A percentile compares a stretch with the other conserved stretches of the same genome.
These are phyloP conservation scores for Aureobasidium uvarum DNA, from an alignment of 2,329 filamentous ascomycete species.

Conservation along the genomic window DNA sequence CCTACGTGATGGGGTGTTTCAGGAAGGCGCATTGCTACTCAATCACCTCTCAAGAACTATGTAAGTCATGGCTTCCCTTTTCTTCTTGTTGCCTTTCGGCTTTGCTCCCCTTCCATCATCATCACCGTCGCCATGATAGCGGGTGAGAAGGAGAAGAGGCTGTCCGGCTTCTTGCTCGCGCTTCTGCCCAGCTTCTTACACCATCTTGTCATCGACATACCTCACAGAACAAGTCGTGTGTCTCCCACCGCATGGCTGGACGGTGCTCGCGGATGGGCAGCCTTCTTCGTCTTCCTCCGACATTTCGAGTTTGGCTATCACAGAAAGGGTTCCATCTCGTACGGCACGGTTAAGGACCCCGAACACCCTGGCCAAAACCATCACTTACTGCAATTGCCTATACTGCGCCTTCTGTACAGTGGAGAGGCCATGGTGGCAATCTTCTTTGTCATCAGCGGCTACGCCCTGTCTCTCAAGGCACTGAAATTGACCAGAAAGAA, in stretches of 20 bases:
- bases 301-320: slow-evolving; percentile 49
- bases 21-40: not conserved
- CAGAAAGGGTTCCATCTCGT: slow-evolving; percentile 24
- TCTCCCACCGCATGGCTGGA: slow-evolving; percentile 59
- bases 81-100: not conserved
- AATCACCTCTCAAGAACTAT: not conserved
- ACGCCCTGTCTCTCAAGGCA: slow-evolving; percentile 53
- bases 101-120: not conserved
- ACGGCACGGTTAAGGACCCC: slow-evolving; percentile 26
- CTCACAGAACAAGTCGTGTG: not conserved
- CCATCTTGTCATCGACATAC: not conserved
- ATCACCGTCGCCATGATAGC: not conserved
- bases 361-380: slow-evolving; percentile 48
- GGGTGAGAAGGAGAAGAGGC: slow-evolving; percentile 16
- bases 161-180: slow-evolving; percentile 18
- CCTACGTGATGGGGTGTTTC: slow-evolving; percentile 6
- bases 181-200: slow-evolving; percentile 25
- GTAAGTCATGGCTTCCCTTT: slow-evolving; percentile 13
- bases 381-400: slow-evolving; percentile 49
- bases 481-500: slow-evolving; percentile 35
- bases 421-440: slow-evolving; percentile 59
- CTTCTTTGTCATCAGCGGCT: slow-evolving; percentile 63
- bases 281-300: slow-evolving; percentile 63
- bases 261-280: slow-evolving; percentile 65
- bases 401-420: slow-evolving; percentile 56